Conservation (phyloP, 495 filamentous ascomycete genomes). For the Penicillium samsonianum region DNA sequence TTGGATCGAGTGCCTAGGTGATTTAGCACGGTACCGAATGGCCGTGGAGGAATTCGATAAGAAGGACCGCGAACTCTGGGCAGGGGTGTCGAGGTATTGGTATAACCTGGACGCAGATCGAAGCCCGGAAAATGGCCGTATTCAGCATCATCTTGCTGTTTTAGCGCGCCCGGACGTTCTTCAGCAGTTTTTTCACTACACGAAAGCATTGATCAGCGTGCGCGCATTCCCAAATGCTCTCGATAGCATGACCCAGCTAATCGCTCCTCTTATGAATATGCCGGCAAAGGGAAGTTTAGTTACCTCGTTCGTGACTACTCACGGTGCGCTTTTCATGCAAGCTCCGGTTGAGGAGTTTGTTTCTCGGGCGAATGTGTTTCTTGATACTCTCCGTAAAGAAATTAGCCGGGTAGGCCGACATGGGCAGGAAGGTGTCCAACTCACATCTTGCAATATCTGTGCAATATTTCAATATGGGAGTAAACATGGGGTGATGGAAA, state of each 20-base stretch:
- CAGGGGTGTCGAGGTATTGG: slow-evolving; percentile 74
- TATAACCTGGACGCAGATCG: slow-evolving; percentile 77
- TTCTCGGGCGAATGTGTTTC: slow-evolving; percentile 50
- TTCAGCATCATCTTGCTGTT: slow-evolving; percentile 86
- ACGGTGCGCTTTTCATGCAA: slow-evolving; percentile 66
- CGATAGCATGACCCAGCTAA: slow-evolving; percentile 70
- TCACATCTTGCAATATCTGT: slow-evolving; percentile 54
- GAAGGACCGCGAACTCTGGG: slow-evolving; percentile 76
- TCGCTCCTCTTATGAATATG: slow-evolving; percentile 57
- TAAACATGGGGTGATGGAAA: slow-evolving; percentile 43
- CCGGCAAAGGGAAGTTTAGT: slow-evolving; percentile 34
- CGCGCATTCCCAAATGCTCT: slow-evolving; percentile 61
- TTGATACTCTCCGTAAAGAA: slow-evolving; percentile 55
- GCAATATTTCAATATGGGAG: slow-evolving; percentile 63
- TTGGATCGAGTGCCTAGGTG: slow-evolving; percentile 89
- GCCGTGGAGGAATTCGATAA: slow-evolving; percentile 74
- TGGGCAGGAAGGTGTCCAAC: slow-evolving; percentile 61
- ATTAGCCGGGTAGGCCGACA: slow-evolving; percentile 57
- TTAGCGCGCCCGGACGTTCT: slow-evolving; percentile 71
- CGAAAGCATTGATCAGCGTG: slow-evolving; percentile 48
- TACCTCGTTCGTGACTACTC: slow-evolving; percentile 61
- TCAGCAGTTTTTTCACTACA: slow-evolving; percentile 77
- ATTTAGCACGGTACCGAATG: slow-evolving; percentile 74
- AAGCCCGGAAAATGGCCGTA: slow-evolving; percentile 66
- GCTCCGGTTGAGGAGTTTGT: slow-evolving; percentile 50